Percentiles rank a stretch among this genome's conserved stretches.
Evolutionary conservation across 176 grass and related monocot genomes (phyloP).

Genomic region (Themeda triandra): DNA sequence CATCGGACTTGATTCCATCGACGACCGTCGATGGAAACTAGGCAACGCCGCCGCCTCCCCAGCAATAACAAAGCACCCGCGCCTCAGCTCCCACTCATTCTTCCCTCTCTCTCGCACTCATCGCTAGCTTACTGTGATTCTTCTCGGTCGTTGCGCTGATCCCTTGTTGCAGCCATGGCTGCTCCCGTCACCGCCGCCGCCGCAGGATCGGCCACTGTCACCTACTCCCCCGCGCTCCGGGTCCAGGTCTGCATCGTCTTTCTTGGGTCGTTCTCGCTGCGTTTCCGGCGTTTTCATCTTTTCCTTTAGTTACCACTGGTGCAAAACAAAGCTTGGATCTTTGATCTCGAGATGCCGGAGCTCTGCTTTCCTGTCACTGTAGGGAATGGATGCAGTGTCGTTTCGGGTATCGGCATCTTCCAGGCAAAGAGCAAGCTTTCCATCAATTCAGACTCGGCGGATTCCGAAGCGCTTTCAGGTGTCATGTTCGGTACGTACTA

Average conservation of each 20-base stretch:
- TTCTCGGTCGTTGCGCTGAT: not conserved
- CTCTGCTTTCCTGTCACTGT: constrained; percentile 2
- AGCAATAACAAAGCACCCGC: constrained; percentile 29
- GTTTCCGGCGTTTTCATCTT: not conserved
- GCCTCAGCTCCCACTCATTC: not conserved
- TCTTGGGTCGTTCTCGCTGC: not conserved
- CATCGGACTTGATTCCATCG: constrained; percentile 10
- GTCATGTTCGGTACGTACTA: constrained; percentile 54
- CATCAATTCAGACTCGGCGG: not conserved
- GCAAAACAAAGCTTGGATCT: constrained; percentile 1
- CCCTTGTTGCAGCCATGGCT: constrained; percentile 21
- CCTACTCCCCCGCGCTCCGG: not conserved
- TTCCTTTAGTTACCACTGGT: not conserved
- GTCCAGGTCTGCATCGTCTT: constrained; percentile 5
- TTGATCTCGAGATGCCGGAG: constrained; percentile 7
- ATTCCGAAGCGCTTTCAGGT: constrained; percentile 25
- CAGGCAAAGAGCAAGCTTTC: constrained; percentile 31
- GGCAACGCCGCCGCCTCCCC: not conserved
- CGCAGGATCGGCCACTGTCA: constrained; percentile 10
- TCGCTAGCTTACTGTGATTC: not conserved
- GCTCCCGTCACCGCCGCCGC: not conserved
- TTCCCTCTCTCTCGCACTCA: not conserved
- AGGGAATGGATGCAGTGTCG: constrained; percentile 25
- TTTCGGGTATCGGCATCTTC: constrained; percentile 11
- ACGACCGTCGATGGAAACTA: constrained; percentile 30